These are phyloP conservation scores for Aureococcus anophagefferens DNA, from an alignment of 108 stramenopile species.

Conservation along the genomic window DNA sequence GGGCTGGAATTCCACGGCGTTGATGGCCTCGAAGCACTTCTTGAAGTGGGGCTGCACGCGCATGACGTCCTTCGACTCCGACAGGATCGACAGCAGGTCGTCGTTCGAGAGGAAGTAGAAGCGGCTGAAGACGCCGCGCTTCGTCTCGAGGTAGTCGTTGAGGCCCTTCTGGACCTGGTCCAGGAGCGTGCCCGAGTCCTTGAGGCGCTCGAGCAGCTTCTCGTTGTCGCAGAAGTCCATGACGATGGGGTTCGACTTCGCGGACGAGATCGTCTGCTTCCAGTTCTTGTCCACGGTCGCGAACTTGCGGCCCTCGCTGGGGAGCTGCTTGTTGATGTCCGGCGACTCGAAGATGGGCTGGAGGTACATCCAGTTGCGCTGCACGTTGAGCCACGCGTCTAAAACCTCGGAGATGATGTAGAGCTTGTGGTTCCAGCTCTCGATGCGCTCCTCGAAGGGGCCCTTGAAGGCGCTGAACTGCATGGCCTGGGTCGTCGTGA, in stretches of 20 bases:
- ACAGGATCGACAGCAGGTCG: conserved; percentile 55
- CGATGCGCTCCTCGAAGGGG: conserved; percentile 41
- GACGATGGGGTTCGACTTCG: conserved; percentile 38
- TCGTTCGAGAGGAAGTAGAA: conserved; percentile 62
- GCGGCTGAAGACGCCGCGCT: conserved; percentile 48
- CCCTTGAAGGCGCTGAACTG: conserved; percentile 43
- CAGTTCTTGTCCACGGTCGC: conserved; percentile 60
- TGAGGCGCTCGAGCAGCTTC: conserved; percentile 50
- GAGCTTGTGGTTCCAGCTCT: conserved; percentile 42
- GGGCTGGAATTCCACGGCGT: conserved; percentile 25
- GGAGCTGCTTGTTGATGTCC: conserved; percentile 59
- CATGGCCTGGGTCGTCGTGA: conserved; percentile 50
- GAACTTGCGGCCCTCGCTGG: conserved; percentile 54
- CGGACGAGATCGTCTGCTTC: conserved; percentile 40
- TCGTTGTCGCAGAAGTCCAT: conserved; percentile 47
- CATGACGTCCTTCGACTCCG: conserved; percentile 49
- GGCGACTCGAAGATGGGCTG: conserved; percentile 61
- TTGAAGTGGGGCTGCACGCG: conserved; percentile 56
- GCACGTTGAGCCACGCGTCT: conserved; percentile 47
- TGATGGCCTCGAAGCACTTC: conserved; percentile 57
- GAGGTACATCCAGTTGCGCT: conserved; percentile 60
- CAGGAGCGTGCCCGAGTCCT: conserved; percentile 34
- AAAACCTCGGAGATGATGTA: conserved; percentile 46
- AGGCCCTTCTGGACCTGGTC: conserved; percentile 57
- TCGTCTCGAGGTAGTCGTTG: conserved; percentile 57